Base-by-base conservation (phyloP, 2,329 filamentous ascomycete species). In the Calonectria naviculata region DNA sequence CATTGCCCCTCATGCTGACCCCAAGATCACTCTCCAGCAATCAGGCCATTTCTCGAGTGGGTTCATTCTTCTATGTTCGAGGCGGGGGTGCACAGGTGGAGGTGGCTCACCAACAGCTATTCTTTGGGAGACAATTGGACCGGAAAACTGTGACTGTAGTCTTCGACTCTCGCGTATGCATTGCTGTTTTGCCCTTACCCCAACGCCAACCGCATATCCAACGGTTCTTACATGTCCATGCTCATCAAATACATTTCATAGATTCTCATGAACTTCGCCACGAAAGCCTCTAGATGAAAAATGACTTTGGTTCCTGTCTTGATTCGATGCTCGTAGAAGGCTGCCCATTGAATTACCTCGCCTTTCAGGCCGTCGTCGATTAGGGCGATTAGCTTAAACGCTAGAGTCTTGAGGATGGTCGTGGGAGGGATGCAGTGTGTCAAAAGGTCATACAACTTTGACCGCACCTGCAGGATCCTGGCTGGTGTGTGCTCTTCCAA, bases 351-450 rank as follows among this genome's bases (percentile, higher is more conserved):
- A 75, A 99, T 93, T 5, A 99, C 93, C 68, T 99, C 96, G 2
- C 93, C 91, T 83, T 98, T 98, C 62, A 99, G 85, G 28, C 89
- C 92, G 81, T 98, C 95, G 78, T 98, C 96, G 65, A 98, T 93
- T 80, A 94, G 91, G 0, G 92, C 89, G 77, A 98, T 92, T 26
- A 99, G 89, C 83, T 97, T 97, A 87, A 97, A 98, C 0, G 96
- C 97, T 71, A 99, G 88, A 0, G 95, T 97, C 86, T 98, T 98
- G 78, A 99, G 89, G 73, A 99, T 95, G 1, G 94, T 97, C 0
- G 96, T 98, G 2, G 97, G 90, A 17, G 97, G 97, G 80, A 99
- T 99, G 83, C 97, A 99, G 83, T 99, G 97, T 8, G 96, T 97
- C 56, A 99, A 89, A 38, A 99, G 89, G 81, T 99, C 97, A 85